These are phyloP conservation scores for Aquilaria malaccensis DNA, from an alignment of 345 rosid genomes.

Conservation along the genomic window DNA sequence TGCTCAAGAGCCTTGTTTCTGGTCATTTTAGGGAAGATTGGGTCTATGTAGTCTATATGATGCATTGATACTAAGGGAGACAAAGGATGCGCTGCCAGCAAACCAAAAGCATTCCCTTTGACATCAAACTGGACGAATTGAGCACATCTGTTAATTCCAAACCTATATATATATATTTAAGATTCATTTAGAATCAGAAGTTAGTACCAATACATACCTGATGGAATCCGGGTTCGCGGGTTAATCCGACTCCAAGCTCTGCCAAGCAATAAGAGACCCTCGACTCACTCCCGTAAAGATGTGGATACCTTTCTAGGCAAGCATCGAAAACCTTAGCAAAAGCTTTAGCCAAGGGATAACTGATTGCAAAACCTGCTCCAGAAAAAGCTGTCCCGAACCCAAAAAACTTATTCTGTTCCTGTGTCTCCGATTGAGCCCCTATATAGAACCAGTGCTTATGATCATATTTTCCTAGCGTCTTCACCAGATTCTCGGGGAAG, in stretches of 20 bases:
- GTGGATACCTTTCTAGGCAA: slow-evolving; percentile 74
- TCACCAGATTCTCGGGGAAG: slow-evolving; percentile 55
- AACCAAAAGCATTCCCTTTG: slow-evolving; percentile 62
- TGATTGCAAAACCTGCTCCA: slow-evolving; percentile 80
- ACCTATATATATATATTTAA: background rate
- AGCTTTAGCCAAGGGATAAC: slow-evolving; percentile 64
- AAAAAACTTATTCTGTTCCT: slow-evolving; percentile 47
- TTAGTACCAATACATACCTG: slow-evolving; percentile 39
- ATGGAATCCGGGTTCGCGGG: slow-evolving; percentile 87
- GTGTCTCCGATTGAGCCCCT: slow-evolving; percentile 66
- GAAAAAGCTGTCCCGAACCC: slow-evolving; percentile 68
- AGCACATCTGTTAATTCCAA: background rate
- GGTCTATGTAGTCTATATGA: slow-evolving; percentile 48
- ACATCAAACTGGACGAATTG: slow-evolving; percentile 49
- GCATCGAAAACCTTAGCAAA: slow-evolving; percentile 66
- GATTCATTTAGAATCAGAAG: background rate
- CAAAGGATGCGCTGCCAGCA: slow-evolving; percentile 65
- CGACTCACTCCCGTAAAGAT: slow-evolving; percentile 79
- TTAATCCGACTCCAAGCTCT: slow-evolving; percentile 72
- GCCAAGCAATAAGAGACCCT: slow-evolving; percentile 63
- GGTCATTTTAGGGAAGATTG: slow-evolving; percentile 74
- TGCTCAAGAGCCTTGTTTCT: slow-evolving; percentile 36
- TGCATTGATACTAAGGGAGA: slow-evolving; percentile 75
- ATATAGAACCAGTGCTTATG: slow-evolving; percentile 68
- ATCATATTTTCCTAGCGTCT: slow-evolving; percentile 76